Evolutionary conservation across 1,284 basidiomycete genomes (phyloP), one percentile per base, ranked within the genome.

Genomic region (Farysia itapuensis): DNA sequence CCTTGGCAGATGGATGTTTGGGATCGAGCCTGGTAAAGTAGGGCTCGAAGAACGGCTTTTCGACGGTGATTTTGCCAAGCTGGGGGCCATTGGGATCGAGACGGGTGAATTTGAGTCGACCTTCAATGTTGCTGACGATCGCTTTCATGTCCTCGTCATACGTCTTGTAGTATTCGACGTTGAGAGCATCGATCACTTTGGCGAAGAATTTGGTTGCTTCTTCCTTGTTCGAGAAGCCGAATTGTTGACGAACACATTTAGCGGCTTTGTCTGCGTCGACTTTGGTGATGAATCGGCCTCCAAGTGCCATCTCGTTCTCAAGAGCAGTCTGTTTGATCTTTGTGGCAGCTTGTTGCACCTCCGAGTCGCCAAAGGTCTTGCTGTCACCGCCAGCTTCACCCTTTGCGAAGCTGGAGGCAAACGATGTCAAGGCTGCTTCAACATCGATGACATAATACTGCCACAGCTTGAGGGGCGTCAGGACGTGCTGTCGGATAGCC

Each of bases 1-100:
- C 60, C 24, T 61, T 41, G 4, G 51, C 51, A 12, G 35, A 39
- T 5, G 70, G 63, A 24, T 72, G 52, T 20, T 61, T 49, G 30
- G 68, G 65, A 22, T 66, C 64, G 16, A 72, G 60, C 11, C 70
- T 59, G 13, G 70, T 72, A 26, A 72, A 72, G 53, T 72, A 72
- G 2, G 53, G 50, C 45, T 72, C 70, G 35, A 59, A 67, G 50
- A 72, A 68, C 20, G 70, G 66, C 21, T 28, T 57, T 16, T 53
- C 3, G 11, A 40, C 8, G 14, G 66, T 60, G 34, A 72, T 69
- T 19, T 58, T 49, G 8, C 64, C 68, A 11, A 69, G 48, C 44
- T 70, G 40, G 2, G 70, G 70, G 8, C 68, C 70, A 29, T 64
- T 64, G 18, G 50, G 26, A 15, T 72, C 68, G 16, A 72, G 25